Base-by-base conservation (phyloP, 345 rosid genomes). In the Linum trigynum region DNA sequence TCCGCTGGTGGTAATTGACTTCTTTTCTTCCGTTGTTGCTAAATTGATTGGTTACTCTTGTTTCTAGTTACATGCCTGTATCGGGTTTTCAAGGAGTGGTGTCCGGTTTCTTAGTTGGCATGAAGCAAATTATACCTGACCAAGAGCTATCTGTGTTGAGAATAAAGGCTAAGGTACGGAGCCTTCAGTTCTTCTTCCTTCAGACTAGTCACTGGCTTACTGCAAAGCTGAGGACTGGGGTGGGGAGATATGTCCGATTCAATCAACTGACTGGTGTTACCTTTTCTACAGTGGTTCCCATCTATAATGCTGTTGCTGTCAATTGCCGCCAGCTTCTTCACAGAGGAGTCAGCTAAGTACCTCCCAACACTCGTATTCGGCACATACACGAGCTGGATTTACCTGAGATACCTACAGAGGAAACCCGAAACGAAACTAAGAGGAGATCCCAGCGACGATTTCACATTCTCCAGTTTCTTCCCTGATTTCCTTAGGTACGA, bases 361-460 rank as follows among this genome's bases (percentile, higher is more conserved):
- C 97, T 91, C 76, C 99, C 99, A 45, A 84, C 91, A 60, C 72
- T 91, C 66, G 82, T 91, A 80, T 87, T 91, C 71, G 99, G 98
- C 59, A 87, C 96, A 62, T 91, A 95, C 72, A 73, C 74, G 71
- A 87, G 98, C 66, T 95, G 99, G 98, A 73, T 91, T 74, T 95
- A 91, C 83, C 87, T 91, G 65, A 87, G 99, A 74, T 91, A 88
- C 77, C 69, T 83, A 36, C 99, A 91, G 75, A 85, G 75, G 80
- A 91, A 82, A 74, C 89, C 92, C 64, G 91, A 91, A 79, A 82
- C 91, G 35, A 95, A 87, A 77, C 82, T 83, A 62, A 85, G 84
- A 81, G 99, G 99, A 42, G 98, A 95, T 71, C 92, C 95, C 40
- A 91, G 87, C 74, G 96, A 89, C 66, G 99, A 95, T 73, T 95